Conservation (phyloP, 2,329 filamentous ascomycete species). For the Penicillium sp. region DNA sequence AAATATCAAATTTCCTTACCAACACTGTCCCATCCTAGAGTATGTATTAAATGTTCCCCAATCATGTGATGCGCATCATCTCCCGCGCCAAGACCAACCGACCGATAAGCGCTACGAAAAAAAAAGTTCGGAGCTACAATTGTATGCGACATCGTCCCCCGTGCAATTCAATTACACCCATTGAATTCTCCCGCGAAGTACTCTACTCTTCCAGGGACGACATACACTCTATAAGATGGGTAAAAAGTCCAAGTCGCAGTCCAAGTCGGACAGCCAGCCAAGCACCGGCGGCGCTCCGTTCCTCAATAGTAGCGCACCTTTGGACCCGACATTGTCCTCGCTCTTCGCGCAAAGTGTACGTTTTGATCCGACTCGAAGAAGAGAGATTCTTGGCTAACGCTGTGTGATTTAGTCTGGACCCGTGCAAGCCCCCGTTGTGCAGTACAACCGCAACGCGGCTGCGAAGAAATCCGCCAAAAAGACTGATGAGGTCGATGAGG, state of each 20-base stretch:
- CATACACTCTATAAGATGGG: slow-evolving; percentile 32
- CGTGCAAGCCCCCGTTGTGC: slow-evolving; percentile 40
- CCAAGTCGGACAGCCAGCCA: slow-evolving; percentile 26
- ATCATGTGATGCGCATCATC: slow-evolving; percentile 25
- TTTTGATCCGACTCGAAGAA: slow-evolving; percentile 23
- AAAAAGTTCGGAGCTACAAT: slow-evolving; percentile 28
- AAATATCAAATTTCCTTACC: too few species aligned
- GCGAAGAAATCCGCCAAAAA: slow-evolving; percentile 14
- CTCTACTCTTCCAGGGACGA: slow-evolving; percentile 1
- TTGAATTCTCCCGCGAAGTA: slow-evolving; percentile 4
- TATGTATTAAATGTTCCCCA: background rate
- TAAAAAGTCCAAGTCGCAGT: slow-evolving; percentile 39
- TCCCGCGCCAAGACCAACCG: slow-evolving; percentile 28
- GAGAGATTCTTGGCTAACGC: background rate
- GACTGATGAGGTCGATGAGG: slow-evolving; percentile 31
- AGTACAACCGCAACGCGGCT: slow-evolving; percentile 17
- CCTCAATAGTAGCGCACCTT: slow-evolving; percentile 64
- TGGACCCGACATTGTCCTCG: slow-evolving; percentile 71
- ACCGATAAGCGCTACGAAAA: slow-evolving; percentile 29
- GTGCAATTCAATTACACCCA: slow-evolving; percentile 13
- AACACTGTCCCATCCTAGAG: background rate
- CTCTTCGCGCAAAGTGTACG: slow-evolving; percentile 75
- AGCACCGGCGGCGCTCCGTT: slow-evolving; percentile 33
- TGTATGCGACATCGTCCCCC: slow-evolving; percentile 15
- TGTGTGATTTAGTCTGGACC: slow-evolving; percentile 40